Percentiles rank a stretch among this genome's conserved stretches.
These are phyloP conservation scores for Teratosphaeria destructans DNA, from an alignment of 2,329 filamentous ascomycete genomes.

Conservation along the genomic window DNA sequence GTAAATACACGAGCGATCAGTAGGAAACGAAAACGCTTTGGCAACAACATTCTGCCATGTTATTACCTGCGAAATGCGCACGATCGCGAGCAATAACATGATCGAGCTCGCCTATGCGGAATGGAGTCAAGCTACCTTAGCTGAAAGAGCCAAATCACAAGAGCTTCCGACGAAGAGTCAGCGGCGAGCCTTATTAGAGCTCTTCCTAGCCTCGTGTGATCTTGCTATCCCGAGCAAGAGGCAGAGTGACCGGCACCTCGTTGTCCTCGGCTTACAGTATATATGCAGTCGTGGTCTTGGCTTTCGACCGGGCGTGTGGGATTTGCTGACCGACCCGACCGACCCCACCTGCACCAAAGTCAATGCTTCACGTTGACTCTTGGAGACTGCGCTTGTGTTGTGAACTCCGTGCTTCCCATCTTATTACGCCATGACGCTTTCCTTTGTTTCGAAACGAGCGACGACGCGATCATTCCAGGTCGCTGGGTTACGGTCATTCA, in stretches of 20 bases:
- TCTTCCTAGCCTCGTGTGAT: too few species aligned
- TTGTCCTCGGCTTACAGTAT: not conserved
- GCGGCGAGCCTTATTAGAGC: too few species aligned
- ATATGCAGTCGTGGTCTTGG: not conserved
- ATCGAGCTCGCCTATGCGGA: too few species aligned
- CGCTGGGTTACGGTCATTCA: conserved; percentile 16
- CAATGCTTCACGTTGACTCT: not conserved
- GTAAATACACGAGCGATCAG: conserved; percentile 12
- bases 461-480: conserved; percentile 10
- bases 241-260: too few species aligned
- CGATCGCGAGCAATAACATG: too few species aligned
- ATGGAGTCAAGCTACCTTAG: too few species aligned
- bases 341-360: not conserved
- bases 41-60: not conserved
- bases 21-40: not conserved
- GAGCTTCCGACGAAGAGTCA: too few species aligned
- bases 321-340: not conserved
- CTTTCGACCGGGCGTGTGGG: not conserved
- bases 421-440: not conserved
- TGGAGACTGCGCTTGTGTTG: not conserved
- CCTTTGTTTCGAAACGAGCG: conserved; percentile 12
- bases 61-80: too few species aligned
- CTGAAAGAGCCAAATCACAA: too few species aligned
- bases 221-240: too few species aligned
- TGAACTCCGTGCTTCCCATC: not conserved